A percentile compares a stretch with the other conserved stretches of the same genome.
phyloP scores from a whole-genome alignment of 2,329 filamentous ascomycete species.

The Diaporthe longicolla region DNA sequence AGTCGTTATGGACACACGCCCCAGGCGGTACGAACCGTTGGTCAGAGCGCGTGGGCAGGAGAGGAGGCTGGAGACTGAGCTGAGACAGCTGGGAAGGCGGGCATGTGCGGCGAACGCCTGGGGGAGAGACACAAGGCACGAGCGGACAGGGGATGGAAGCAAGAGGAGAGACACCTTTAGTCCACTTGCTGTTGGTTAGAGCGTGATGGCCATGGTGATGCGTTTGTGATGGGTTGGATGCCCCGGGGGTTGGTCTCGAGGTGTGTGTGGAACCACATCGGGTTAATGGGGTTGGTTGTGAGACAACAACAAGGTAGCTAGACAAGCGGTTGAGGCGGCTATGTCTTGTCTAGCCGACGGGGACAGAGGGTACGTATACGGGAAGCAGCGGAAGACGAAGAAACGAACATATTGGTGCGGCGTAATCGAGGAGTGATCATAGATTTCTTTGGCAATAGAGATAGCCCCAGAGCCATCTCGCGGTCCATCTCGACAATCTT shows the following conservation, averaged over 20 bases:
- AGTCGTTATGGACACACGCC: conserved; percentile 5
- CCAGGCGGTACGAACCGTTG: conserved; percentile 43
- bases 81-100: conserved; percentile 34
- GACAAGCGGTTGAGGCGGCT: conserved; percentile 19
- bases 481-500: conserved; percentile 26
- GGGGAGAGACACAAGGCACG: conserved; percentile 36
- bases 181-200: conserved; percentile 8
- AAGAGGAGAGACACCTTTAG: conserved; percentile 9
- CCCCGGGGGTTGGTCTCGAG: conserved; percentile 1
- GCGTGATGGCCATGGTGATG: conserved; percentile 1
- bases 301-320: conserved; percentile 14
- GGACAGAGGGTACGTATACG: conserved; percentile 18
- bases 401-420: background rate
- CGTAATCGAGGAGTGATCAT: conserved; percentile 11
- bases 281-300: background rate
- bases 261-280: conserved; percentile 23
- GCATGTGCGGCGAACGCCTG: conserved; percentile 38
- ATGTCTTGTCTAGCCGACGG: conserved; percentile 18
- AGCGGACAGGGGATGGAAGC: conserved; percentile 12
- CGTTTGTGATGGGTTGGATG: conserved; percentile 24
- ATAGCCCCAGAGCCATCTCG: conserved; percentile 20
- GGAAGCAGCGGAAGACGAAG: background rate
- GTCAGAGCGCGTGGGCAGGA: conserved; percentile 46
- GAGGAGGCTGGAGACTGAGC: conserved; percentile 41
- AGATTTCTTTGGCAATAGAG: conserved; percentile 22